phyloP scores from a whole-genome alignment of 2,329 filamentous ascomycete genomes.

The Ascochyta pisi region DNA sequence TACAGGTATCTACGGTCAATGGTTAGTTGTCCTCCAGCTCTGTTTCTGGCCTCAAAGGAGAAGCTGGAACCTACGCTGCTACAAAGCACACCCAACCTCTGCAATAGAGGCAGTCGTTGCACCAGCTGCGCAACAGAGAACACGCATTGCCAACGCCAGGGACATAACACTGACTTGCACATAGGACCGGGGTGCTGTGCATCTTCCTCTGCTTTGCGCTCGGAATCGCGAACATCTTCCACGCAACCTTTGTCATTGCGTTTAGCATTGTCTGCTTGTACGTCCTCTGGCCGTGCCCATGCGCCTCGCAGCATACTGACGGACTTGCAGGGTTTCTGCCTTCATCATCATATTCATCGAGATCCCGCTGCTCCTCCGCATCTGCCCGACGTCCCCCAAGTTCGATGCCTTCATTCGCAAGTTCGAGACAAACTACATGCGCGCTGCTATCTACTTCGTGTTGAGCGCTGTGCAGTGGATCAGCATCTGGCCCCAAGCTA shows the following conservation, averaged over 20 bases:
- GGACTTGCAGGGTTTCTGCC: constrained; percentile 50
- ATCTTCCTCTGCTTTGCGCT: constrained; percentile 71
- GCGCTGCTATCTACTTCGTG: constrained; percentile 81
- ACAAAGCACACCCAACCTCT: neutral
- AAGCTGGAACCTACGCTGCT: neutral
- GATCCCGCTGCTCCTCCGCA: constrained; percentile 91
- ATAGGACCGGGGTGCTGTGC: constrained; percentile 64
- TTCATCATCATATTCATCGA: constrained; percentile 65
- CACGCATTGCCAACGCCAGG: neutral
- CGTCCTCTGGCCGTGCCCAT: constrained; percentile 19
- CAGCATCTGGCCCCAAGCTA: constrained; percentile 69
- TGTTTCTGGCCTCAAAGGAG: neutral
- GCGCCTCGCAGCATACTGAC: constrained; percentile 8
- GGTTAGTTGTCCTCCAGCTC: constrained; percentile 55
- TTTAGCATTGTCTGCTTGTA: constrained; percentile 64
- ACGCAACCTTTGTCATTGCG: constrained; percentile 63
- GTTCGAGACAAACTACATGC: constrained; percentile 97
- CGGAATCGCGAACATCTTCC: constrained; percentile 73
- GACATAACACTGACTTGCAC: constrained; percentile 21
- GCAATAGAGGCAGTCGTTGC: neutral
- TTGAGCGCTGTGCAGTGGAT: constrained; percentile 88
- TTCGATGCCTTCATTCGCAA: constrained; percentile 91
- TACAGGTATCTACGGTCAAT: constrained; percentile 72
- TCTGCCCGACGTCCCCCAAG: constrained; percentile 89
- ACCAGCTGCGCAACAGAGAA: neutral